Evolutionary conservation across 1,284 basidiomycete genomes (phyloP).

Genomic region (Melampsora americana): DNA sequence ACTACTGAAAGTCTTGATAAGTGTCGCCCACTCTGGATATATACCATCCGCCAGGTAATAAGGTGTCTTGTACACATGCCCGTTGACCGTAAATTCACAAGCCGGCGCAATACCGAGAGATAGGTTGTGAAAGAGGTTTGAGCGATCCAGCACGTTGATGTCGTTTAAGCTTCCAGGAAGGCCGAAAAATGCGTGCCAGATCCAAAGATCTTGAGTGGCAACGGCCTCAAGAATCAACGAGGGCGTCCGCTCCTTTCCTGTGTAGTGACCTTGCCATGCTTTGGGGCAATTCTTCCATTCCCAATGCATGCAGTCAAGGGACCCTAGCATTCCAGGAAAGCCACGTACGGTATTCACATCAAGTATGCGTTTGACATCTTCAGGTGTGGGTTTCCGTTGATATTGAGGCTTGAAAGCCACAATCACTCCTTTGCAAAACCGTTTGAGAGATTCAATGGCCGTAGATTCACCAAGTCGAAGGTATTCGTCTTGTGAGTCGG

Average conservation of each 20-base stretch:
- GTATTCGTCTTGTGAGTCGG: not conserved
- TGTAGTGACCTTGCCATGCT: conserved; percentile 5
- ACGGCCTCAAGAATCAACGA: conserved; percentile 6
- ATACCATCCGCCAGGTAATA: conserved; percentile 16
- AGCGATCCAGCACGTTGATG: conserved; percentile 10
- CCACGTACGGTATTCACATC: not conserved
- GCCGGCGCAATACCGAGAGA: not conserved
- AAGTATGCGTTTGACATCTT: not conserved
- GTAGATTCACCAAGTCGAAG: too few species aligned
- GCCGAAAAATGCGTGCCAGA: conserved; percentile 37
- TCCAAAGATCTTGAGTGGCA: not conserved
- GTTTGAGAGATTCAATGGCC: too few species aligned
- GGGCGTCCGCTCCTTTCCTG: conserved; percentile 14
- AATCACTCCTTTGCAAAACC: too few species aligned
- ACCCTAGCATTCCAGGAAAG: conserved; percentile 27
- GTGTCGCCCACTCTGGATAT: not conserved
- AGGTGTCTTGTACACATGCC: not conserved
- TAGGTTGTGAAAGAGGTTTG: not conserved
- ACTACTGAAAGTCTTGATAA: conserved; percentile 8
- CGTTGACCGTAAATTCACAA: conserved; percentile 7
- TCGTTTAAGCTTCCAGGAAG: too few species aligned
- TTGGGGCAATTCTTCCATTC: conserved; percentile 23
- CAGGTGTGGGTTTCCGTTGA: too few species aligned
- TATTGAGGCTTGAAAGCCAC: too few species aligned
- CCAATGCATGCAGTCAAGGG: conserved; percentile 35